phyloP scores from a whole-genome alignment of 805 yeast genomes.

The Hyphopichia homilentoma region DNA sequence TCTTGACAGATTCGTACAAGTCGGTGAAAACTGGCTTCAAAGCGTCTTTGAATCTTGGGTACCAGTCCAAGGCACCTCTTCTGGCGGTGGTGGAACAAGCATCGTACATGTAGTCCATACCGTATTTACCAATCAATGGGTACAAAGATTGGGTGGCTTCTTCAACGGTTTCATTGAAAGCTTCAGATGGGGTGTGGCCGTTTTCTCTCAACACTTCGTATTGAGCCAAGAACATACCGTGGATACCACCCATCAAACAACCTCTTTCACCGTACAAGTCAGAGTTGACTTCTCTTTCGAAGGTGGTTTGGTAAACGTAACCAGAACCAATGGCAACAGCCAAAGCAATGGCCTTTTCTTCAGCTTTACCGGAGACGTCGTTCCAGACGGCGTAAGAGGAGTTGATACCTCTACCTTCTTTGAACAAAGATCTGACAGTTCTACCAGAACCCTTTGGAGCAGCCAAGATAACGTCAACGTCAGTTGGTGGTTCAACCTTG shows the following conservation, averaged over 20 bases:
- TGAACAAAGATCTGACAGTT: slow-evolving; percentile 98
- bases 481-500: slow-evolving; percentile 90
- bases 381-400: slow-evolving; percentile 99
- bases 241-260: slow-evolving; percentile 99
- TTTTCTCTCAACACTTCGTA: slow-evolving; percentile 99
- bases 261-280: slow-evolving; percentile 99
- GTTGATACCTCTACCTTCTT: slow-evolving; percentile 99
- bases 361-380: slow-evolving; percentile 98
- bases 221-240: slow-evolving; percentile 99
- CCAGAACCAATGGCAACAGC: slow-evolving; percentile 99
- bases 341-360: slow-evolving; percentile 97
- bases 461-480: slow-evolving; percentile 95
- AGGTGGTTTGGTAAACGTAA: slow-evolving; percentile 99
- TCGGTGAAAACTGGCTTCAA: slow-evolving; percentile 98
- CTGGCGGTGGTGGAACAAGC: slow-evolving; percentile 99
- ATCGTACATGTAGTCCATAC: slow-evolving; percentile 99
- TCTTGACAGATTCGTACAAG: slow-evolving; percentile 89
- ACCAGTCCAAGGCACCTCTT: slow-evolving; percentile 99
- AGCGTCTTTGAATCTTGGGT: slow-evolving; percentile 98
- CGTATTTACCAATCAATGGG: slow-evolving; percentile 98
- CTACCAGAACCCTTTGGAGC: slow-evolving; percentile 99
- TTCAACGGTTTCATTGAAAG: slow-evolving; percentile 99
- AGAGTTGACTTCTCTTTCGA: slow-evolving; percentile 98
- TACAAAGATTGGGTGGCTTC: slow-evolving; percentile 99
- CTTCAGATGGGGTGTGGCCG: slow-evolving; percentile 99